Evolutionary conservation across 1,139 yeast genomes (phyloP).

Genomic region (Nakaseomyces glabratus): DNA sequence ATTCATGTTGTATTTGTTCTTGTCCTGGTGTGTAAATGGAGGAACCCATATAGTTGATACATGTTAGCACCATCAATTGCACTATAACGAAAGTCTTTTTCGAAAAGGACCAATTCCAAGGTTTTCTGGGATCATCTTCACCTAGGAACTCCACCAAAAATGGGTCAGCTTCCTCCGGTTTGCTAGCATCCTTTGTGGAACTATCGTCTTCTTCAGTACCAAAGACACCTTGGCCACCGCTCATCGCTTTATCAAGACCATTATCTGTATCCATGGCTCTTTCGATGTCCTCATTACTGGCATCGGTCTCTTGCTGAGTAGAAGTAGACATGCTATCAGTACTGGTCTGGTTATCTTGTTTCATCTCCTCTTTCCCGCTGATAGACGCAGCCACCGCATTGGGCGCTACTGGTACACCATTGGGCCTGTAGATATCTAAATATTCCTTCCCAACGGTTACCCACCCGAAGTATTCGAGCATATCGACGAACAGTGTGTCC

Average conservation of each 20-base stretch:
- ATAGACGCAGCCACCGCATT: no score
- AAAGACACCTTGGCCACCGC: no score
- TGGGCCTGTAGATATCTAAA: conserved; percentile 1
- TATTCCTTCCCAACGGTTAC: conserved; percentile 1
- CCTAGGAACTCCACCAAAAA: conserved; percentile 19
- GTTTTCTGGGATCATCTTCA: conserved; percentile 46
- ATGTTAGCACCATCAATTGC: conserved; percentile 40
- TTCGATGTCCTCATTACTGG: no score
- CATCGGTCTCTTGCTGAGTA: no score
- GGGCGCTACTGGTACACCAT: conserved; percentile 3
- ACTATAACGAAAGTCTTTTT: conserved; percentile 36
- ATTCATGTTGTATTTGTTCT: conserved; percentile 14
- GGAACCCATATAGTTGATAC: conserved; percentile 51
- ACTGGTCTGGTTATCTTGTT: no score
- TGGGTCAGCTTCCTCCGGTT: conserved; percentile 8
- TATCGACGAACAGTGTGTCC: conserved; percentile 7
- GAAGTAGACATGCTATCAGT: no score
- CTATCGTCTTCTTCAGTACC: no score
- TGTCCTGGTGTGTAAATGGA: conserved; percentile 53
- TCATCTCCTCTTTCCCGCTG: no score
- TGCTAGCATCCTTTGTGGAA: not conserved
- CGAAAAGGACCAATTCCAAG: conserved; percentile 44
- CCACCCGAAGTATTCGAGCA: conserved; percentile 4
- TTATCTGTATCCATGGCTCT: no score
- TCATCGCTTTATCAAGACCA: no score